Base-by-base conservation (phyloP, 345 rosid species). In the Eutrema yunnanense region DNA sequence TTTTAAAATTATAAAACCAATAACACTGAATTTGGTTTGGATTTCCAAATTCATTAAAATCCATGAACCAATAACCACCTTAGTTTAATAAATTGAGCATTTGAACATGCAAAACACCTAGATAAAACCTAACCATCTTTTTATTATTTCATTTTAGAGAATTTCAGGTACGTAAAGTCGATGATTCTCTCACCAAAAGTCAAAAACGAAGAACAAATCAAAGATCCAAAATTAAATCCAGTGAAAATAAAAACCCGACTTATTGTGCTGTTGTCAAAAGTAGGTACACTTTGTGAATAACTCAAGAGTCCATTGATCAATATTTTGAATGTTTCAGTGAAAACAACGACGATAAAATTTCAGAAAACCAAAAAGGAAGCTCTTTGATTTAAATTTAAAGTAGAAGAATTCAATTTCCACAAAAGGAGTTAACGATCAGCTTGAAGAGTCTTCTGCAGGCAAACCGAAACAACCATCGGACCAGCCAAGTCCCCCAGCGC, bases 401-500 rank as follows among this genome's bases (percentile, higher is more conserved):
- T 58, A 5, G 60, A 61, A 36, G 53, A 50, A 59, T 33, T 74
- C 69, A 70, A 14, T 49, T 36, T 71, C 72, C 80, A 57, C 48
- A 46, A 2, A 49, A 30, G 42, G 37, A 53, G 63, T 78, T 85
- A 86, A 62, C 55, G 55, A 50, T 85, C 82, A 34, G 79, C 54
- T 65, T 84, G 83, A 59, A 84, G 81, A 81, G 73, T 80, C 79
- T 79, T 90, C 77, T 92, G 90, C 0, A 95, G 85, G 84, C 86
- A 86, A 74, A 83, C 8, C 32, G 96, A 65, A 41, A 92, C 81
- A 51, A 88, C 44, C 57, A 84, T 70, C 11, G 98, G 97, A 40
- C 98, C 99, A 9, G 88, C 90, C 78, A 90, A 78, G 78, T 92
- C 99, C 27, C 98, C 99, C 47, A 79, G 62, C 73, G 86, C 82